A percentile compares a stretch with the other conserved stretches of the same genome.
Conservation (phyloP, 2,329 filamentous ascomycete species). For the Cephalotrichum gorgonifer region DNA sequence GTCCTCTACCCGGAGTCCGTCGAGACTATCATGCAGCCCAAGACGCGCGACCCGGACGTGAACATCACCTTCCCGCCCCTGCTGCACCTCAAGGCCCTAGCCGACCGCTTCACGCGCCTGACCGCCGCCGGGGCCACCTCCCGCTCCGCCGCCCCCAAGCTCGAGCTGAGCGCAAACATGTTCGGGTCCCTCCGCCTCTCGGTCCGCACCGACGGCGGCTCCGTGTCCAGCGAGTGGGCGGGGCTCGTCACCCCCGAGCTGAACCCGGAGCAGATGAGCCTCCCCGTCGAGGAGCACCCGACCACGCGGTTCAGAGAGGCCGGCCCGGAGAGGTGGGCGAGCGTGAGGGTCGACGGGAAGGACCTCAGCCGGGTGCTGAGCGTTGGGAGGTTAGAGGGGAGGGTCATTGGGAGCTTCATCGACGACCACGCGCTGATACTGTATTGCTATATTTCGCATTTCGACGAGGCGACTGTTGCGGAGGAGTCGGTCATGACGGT, state of each 20-base stretch:
- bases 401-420: conserved; percentile 86
- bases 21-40: conserved; percentile 89
- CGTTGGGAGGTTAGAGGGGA: conserved; percentile 77
- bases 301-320: conserved; percentile 68
- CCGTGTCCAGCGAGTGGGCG: conserved; percentile 78
- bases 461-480: conserved; percentile 47
- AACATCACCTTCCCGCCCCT: conserved; percentile 85
- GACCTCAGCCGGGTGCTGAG: conserved; percentile 95
- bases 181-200: conserved; percentile 74
- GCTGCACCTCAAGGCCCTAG: conserved; percentile 83
- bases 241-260: conserved; percentile 80
- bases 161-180: conserved; percentile 91
- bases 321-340: conserved; percentile 77
- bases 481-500: conserved; percentile 72
- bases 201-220: conserved; percentile 72
- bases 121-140: conserved; percentile 38
- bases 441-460: conserved; percentile 69
- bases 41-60: conserved; percentile 82
- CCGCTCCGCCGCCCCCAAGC: conserved; percentile 40
- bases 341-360: conserved; percentile 79
- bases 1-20: conserved; percentile 76
- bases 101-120: conserved; percentile 88
- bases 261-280: conserved; percentile 64
- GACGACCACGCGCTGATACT: conserved; percentile 72
- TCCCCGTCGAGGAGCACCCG: conserved; percentile 68